Base-by-base conservation (phyloP, 495 filamentous ascomycete genomes). In the Aspergillus ostianus region DNA sequence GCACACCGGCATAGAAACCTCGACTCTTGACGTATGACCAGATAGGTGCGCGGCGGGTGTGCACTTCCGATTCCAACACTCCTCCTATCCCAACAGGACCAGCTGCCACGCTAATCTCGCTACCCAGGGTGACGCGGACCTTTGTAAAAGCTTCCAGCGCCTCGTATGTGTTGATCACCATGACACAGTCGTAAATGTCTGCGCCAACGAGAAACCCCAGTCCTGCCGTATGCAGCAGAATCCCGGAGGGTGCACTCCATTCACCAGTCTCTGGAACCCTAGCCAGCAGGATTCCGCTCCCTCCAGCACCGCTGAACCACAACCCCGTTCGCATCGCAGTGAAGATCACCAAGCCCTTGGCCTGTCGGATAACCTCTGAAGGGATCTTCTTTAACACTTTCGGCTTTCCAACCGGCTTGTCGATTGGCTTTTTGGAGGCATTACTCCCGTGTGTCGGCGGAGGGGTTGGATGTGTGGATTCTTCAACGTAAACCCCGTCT, bases 251-350 rank as follows among this genome's bases (percentile, higher is more conserved):
- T 3, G 91, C 89, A 50, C 89, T 92, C 92, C 92, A 97, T 65
- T 85, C 85, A 3, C 92, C 91, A 57, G 92, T 90, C 29, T 87
- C 86, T 19, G 77, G 73, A 65, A 87, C 87, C 30, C 92, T 84
- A 19, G 83, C 92, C 52, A 95, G 80, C 51, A 97, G 79, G 21
- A 97, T 80, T 48, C 92, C 92, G 63, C 90, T 91, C 6, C 76
- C 76, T 27, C 92, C 91, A 9, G 92, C 91, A 29, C 92, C 92
- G 55, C 90, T 91, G 47, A 93, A 77, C 92, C 92, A 97, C 17
- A 97, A 80, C 30, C 92, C 92, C 18, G 91, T 91, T 51, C 92
- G 87, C 90, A 97, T 93, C 18, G 90, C 93, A 0, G 92, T 95
- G 76, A 97, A 97, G 60, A 97, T 87, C 27, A 90, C 91, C 41